These are phyloP conservation scores for Phytopythium delawarense DNA, from an alignment of 352 stramenopile genomes.

Conservation along the genomic window DNA sequence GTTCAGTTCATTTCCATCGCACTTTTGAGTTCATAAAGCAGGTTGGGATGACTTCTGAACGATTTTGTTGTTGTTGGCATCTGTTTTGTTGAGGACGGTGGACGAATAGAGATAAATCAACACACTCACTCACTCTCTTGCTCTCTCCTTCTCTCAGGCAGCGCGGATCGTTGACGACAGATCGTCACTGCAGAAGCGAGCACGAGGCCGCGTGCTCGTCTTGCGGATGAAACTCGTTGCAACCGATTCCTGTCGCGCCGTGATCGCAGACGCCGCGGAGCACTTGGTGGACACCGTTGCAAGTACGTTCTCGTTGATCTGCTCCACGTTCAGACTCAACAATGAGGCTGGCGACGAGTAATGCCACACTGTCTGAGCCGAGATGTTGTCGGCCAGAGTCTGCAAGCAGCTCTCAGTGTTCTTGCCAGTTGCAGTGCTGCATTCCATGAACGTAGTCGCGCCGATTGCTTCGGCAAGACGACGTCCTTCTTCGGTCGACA, in stretches of 20 bases:
- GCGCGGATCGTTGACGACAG: background rate
- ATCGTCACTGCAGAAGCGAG: background rate
- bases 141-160: background rate
- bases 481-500: conserved; percentile 17
- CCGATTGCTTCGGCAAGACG: conserved; percentile 14
- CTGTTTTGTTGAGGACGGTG: background rate
- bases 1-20: background rate
- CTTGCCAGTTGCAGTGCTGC: conserved; percentile 10
- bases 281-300: background rate
- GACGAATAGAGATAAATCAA: background rate
- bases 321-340: background rate
- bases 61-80: background rate
- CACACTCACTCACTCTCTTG: background rate
- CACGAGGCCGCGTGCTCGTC: background rate
- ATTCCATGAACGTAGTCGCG: conserved; percentile 24
- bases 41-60: too few relatives aligned
- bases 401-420: conserved; percentile 15
- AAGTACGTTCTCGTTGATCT: background rate
- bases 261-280: background rate
- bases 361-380: background rate
- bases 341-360: background rate
- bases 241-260: background rate
- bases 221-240: background rate
- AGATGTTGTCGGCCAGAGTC: conserved; percentile 8
- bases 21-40: too few relatives aligned